phyloP scores from a whole-genome alignment of 2,329 filamentous ascomycete genomes.

The Amesomyces nigricolor region DNA sequence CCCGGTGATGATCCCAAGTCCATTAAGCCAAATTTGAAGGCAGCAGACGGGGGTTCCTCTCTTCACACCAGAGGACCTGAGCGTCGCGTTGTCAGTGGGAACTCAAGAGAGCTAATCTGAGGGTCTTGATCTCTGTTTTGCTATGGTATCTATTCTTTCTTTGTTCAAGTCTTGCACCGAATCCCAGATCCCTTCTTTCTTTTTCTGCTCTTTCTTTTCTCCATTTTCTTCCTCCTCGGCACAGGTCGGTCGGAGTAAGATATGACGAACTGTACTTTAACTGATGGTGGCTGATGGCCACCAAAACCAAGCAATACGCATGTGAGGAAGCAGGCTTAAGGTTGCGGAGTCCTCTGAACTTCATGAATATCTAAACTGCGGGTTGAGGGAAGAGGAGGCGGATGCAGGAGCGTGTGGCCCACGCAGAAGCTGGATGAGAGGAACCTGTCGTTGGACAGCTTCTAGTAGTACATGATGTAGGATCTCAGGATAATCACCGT shows the following conservation, averaged over 20 bases:
- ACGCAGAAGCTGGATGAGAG: too few relatives aligned
- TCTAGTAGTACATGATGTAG: too few relatives aligned
- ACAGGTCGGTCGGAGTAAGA: too few relatives aligned
- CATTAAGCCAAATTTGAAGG: slow-evolving; percentile 41
- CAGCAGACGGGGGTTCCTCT: slow-evolving; percentile 27
- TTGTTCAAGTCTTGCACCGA: background rate
- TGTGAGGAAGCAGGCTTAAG: too few relatives aligned
- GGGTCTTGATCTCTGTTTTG: slow-evolving; percentile 25
- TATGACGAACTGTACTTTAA: too few relatives aligned
- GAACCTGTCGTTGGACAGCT: too few relatives aligned
- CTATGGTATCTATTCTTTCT: slow-evolving; percentile 1
- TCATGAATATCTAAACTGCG: too few relatives aligned
- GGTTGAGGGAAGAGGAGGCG: background rate
- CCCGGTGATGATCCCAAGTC: slow-evolving; percentile 35
- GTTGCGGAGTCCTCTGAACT: too few relatives aligned
- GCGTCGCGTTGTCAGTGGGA: slow-evolving; percentile 35
- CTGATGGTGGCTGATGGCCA: too few relatives aligned
- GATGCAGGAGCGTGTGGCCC: too few relatives aligned
- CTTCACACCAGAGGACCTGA: slow-evolving; percentile 8
- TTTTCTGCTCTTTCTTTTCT: background rate
- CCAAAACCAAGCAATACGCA: too few relatives aligned
- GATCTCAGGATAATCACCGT: too few relatives aligned
- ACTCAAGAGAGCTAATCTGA: slow-evolving; percentile 40
- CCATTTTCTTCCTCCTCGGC: background rate
- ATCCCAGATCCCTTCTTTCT: background rate